These are phyloP conservation scores for Leccinum imitatum DNA, from an alignment of 768 basidiomycete genomes.

Conservation along the genomic window DNA sequence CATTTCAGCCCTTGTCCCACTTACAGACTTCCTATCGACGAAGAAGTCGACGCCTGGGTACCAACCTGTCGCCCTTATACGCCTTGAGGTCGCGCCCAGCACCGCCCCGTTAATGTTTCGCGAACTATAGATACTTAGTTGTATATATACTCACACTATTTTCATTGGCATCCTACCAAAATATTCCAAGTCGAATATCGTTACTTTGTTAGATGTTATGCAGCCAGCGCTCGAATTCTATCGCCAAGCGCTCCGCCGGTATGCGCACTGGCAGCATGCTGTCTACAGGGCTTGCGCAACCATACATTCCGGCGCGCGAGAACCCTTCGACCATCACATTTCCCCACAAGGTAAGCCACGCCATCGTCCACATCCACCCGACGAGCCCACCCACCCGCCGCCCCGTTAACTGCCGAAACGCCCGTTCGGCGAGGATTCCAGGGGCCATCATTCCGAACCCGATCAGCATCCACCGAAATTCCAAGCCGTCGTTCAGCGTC, in stretches of 20 bases:
- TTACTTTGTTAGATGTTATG: slow-evolving; percentile 1
- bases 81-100: too few species aligned
- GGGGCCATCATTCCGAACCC: slow-evolving; percentile 58
- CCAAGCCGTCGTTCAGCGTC: slow-evolving; percentile 47
- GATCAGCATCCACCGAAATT: slow-evolving; percentile 41
- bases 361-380: slow-evolving; percentile 38
- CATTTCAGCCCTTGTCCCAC: too few species aligned
- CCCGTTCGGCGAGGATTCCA: slow-evolving; percentile 47
- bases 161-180: background rate
- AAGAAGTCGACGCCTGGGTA: too few species aligned
- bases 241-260: slow-evolving; percentile 12
- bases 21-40: too few species aligned
- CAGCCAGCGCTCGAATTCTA: slow-evolving; percentile 16
- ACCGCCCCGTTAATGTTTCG: too few species aligned
- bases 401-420: slow-evolving; percentile 24
- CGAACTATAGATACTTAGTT: too few species aligned
- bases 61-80: too few species aligned
- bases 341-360: slow-evolving; percentile 27
- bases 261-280: slow-evolving; percentile 5
- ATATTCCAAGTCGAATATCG: background rate
- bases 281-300: slow-evolving; percentile 8
- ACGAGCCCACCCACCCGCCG: slow-evolving; percentile 28
- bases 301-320: slow-evolving; percentile 13
- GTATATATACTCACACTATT: background rate
- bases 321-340: slow-evolving; percentile 25